Conservation (phyloP, 2,329 filamentous ascomycete genomes). For the Cladorrhinum sp. region DNA sequence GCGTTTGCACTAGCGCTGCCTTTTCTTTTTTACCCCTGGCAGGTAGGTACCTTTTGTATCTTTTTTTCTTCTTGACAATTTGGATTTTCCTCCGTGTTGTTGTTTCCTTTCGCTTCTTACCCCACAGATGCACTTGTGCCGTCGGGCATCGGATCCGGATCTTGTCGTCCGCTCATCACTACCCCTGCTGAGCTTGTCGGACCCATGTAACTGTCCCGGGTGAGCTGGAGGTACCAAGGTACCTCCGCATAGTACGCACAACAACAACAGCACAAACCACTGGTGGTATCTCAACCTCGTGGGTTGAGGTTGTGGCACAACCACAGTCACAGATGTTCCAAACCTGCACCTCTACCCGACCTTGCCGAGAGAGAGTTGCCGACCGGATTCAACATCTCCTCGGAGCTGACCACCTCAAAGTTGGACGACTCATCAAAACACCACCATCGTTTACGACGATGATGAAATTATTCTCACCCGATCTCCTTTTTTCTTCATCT, state of each 20-base stretch:
- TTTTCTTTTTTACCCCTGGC: background rate
- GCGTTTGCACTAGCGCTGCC: conserved; percentile 14
- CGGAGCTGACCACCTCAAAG: background rate
- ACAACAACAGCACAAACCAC: background rate
- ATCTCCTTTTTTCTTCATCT: background rate
- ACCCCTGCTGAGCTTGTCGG: background rate
- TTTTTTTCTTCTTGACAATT: conserved; percentile 4
- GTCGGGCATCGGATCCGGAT: conserved; percentile 6
- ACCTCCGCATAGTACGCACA: background rate
- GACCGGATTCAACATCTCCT: background rate
- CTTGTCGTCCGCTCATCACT: background rate
- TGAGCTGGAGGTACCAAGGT: background rate
- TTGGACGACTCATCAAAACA: background rate
- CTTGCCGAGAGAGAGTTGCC: background rate
- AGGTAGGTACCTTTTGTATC: background rate
- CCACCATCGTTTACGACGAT: background rate
- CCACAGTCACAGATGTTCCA: background rate
- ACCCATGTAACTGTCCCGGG: background rate
- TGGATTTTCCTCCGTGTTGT: background rate
- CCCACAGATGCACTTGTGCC: conserved; percentile 4
- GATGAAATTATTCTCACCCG: background rate
- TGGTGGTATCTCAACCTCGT: background rate
- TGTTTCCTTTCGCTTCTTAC: background rate
- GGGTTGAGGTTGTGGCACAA: background rate
- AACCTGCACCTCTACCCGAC: background rate